phyloP scores from a whole-genome alignment of 306 rosid genomes.

The Trifolium dubium region DNA sequence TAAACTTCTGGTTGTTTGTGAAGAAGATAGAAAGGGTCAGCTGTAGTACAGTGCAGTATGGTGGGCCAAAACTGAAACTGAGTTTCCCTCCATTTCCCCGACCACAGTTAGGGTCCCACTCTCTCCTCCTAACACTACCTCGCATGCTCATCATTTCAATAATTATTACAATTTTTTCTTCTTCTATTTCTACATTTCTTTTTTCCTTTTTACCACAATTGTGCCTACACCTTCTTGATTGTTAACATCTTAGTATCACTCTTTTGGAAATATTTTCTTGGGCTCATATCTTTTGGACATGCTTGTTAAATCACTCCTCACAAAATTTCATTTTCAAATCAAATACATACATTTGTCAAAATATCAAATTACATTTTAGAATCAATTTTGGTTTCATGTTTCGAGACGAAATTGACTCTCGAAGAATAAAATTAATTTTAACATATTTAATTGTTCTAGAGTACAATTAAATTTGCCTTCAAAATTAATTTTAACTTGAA shows the following conservation, averaged over 20 bases:
- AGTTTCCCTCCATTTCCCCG: constrained; percentile 47
- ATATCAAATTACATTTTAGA: no score
- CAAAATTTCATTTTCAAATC: no score
- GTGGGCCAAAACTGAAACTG: constrained; percentile 41
- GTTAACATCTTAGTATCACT: neutral
- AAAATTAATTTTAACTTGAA: no score
- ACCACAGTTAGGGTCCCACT: constrained; percentile 22
- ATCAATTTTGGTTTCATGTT: no score
- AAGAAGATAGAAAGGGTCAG: constrained; percentile 12
- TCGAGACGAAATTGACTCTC: no score
- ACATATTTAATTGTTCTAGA: no score
- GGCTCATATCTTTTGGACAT: neutral
- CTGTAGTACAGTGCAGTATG: neutral
- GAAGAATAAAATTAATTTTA: no score
- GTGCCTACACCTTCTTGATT: neutral
- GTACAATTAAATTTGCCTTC: no score
- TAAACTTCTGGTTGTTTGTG: no score
- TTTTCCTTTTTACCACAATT: neutral
- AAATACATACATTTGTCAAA: no score
- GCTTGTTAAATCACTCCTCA: neutral
- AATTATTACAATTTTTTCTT: neutral
- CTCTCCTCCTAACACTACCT: constrained; percentile 6
- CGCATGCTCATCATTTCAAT: constrained; percentile 37
- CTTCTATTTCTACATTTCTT: neutral
- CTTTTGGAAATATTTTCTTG: neutral